phyloP scores from a whole-genome alignment of 768 basidiomycete species.

The Leccinum ochraceum region DNA sequence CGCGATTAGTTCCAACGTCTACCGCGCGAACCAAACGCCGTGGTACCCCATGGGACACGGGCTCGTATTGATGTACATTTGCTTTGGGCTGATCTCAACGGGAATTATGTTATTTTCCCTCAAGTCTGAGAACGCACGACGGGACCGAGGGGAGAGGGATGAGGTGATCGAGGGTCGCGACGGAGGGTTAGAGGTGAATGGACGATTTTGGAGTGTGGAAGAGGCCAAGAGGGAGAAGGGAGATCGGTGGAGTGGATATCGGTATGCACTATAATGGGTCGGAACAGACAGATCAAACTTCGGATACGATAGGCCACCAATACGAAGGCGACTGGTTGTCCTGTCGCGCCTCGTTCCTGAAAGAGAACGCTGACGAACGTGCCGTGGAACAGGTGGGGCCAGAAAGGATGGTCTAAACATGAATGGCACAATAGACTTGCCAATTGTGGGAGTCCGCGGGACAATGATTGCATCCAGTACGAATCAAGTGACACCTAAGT shows the following conservation, averaged over 20 bases:
- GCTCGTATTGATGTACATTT: slow-evolving; percentile 73
- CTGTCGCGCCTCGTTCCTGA: not conserved
- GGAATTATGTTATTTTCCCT: slow-evolving; percentile 43
- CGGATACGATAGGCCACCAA: not conserved
- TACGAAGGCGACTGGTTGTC: not conserved
- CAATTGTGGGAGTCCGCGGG: not conserved
- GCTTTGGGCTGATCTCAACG: slow-evolving; percentile 56
- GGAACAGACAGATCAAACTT: not conserved
- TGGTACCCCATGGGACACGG: slow-evolving; percentile 66
- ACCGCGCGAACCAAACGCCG: slow-evolving; percentile 63
- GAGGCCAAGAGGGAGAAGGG: slow-evolving; percentile 73
- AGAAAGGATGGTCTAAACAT: not conserved
- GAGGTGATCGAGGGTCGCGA: slow-evolving; percentile 54
- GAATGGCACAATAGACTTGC: not conserved
- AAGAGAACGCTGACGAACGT: not conserved
- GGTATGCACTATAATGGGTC: slow-evolving; percentile 54
- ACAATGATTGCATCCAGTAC: not conserved
- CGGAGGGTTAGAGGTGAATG: slow-evolving; percentile 48
- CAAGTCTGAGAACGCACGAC: slow-evolving; percentile 59
- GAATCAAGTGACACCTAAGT: not conserved
- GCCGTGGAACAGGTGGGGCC: not conserved
- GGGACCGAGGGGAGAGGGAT: slow-evolving; percentile 68
- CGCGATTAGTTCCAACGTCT: slow-evolving; percentile 78
- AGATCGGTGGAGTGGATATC: slow-evolving; percentile 75
- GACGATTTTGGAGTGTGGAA: slow-evolving; percentile 54